A percentile compares a stretch with the other conserved stretches of the same genome.
Evolutionary conservation across 306 rosid genomes (phyloP).

Genomic region (Erythrophleum fordii): DNA sequence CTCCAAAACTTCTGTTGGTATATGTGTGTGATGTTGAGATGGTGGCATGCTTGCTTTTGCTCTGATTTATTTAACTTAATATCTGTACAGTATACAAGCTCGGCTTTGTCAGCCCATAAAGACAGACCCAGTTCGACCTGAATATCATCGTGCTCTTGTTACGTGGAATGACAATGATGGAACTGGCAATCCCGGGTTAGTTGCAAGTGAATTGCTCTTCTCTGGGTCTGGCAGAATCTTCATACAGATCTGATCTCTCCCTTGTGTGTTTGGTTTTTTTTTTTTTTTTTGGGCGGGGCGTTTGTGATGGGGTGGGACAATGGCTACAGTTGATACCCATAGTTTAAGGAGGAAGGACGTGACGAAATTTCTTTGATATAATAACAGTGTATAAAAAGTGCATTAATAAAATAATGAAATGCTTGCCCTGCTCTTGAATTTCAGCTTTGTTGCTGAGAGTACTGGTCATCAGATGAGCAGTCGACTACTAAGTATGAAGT

Average conservation of each 20-base stretch:
- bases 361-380: neutral
- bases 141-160: slow-evolving; percentile 75
- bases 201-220: slow-evolving; percentile 29
- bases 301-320: slow-evolving; percentile 14
- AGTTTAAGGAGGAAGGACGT: neutral
- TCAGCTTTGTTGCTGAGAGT: slow-evolving; percentile 89
- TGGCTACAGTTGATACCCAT: neutral
- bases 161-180: slow-evolving; percentile 86
- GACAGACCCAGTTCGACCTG: slow-evolving; percentile 76
- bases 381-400: neutral
- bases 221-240: slow-evolving; percentile 17
- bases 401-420: neutral
- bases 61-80: slow-evolving; percentile 30
- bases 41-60: slow-evolving; percentile 26
- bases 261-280: neutral
- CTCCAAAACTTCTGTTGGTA: slow-evolving; percentile 24
- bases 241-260: slow-evolving; percentile 17
- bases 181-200: slow-evolving; percentile 87
- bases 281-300: neutral
- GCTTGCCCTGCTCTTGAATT: slow-evolving; percentile 35
- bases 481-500: slow-evolving; percentile 80
- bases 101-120: slow-evolving; percentile 65
- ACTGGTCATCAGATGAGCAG: slow-evolving; percentile 94
- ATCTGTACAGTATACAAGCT: slow-evolving; percentile 72
- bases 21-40: slow-evolving; percentile 9